Base-by-base conservation (phyloP, 495 filamentous ascomycete genomes). In the Aspergillus ellipticus region DNA sequence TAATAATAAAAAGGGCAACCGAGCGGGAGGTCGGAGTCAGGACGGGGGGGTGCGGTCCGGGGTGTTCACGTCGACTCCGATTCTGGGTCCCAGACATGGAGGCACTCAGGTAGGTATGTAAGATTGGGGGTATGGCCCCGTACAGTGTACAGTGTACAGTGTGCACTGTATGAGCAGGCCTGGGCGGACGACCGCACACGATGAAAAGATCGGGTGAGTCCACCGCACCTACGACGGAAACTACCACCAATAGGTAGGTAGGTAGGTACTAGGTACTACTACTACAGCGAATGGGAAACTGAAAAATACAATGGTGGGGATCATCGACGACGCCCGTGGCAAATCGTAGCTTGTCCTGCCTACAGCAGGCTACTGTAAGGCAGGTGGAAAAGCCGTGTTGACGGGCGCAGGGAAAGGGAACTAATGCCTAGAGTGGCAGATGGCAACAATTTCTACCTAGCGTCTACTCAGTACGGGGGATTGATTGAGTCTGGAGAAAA, bases 21-120 rank as follows among this genome's bases (percentile, higher is more conserved):
- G 55, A 55, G 46, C 53, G 56, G 51, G 63, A 49, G 60, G 63
- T 60, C 60, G 59, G 11, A 15, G 35, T n/a, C n/a, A 39, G 11
- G 55, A 61, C 64, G 69, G 63, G 54, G 66, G 62, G 59, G 65
- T 66, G 66, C 66, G 64, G 64, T 63, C 65, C 61, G 62, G 62
- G 62, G 62, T 61, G 58, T 64, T 63, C 49, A 59, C 24, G 21
- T 53, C 16, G 55, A 50, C 51, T 61, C 58, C 57, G 58, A 59
- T 64, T 61, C 61, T 24, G 16, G n/a, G 45, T 29, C 24, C 22
- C 24, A 35, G 51, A 53, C 28, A 41, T 53, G 51, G 50, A 28
- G 24, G n/a, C n/a, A n/a, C n/a, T n/a, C n/a, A n/a, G n/a, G n/a
- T 7, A 28, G 24, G 4, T 7, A 52, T 37, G 31, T 47, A 39